Conservation (phyloP, 441 rosid genomes). For the Cnidoscolus chayamansa region DNA sequence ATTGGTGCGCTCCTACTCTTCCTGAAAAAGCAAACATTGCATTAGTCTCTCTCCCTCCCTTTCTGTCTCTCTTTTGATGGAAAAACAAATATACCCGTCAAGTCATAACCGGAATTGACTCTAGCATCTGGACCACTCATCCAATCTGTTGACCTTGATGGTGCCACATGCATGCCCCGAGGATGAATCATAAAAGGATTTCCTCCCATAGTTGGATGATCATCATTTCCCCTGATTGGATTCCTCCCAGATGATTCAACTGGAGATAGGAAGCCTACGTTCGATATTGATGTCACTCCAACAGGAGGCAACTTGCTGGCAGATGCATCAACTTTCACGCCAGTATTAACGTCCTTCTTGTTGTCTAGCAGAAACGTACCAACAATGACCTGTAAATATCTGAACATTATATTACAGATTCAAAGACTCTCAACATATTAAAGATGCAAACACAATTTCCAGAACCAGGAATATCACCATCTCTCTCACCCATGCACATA, state of each 20-base stretch:
- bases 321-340: slow-evolving; percentile 51
- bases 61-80: not conserved
- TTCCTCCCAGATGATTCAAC: slow-evolving; percentile 59
- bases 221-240: slow-evolving; percentile 45
- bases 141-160: slow-evolving; percentile 52
- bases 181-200: slow-evolving; percentile 61
- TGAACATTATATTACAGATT: slow-evolving; percentile 13
- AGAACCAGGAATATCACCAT: too few species aligned
- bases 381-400: slow-evolving; percentile 64
- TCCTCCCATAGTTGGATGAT: slow-evolving; percentile 50
- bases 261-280: slow-evolving; percentile 50
- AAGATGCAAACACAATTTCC: too few species aligned
- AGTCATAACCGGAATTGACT: slow-evolving; percentile 44
- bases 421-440: not conserved
- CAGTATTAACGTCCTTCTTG: slow-evolving; percentile 45
- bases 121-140: slow-evolving; percentile 49
- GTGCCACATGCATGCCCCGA: slow-evolving; percentile 44
- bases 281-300: slow-evolving; percentile 48
- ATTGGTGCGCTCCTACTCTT: slow-evolving; percentile 46
- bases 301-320: slow-evolving; percentile 51
- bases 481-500: too few species aligned
- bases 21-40: slow-evolving; percentile 37
- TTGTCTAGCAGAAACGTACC: slow-evolving; percentile 71
- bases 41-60: slow-evolving; percentile 11
- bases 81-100: slow-evolving; percentile 45